These are phyloP conservation scores for Gracilaria gracilis DNA, from an alignment of 23 red algal genomes.

Conservation along the genomic window DNA sequence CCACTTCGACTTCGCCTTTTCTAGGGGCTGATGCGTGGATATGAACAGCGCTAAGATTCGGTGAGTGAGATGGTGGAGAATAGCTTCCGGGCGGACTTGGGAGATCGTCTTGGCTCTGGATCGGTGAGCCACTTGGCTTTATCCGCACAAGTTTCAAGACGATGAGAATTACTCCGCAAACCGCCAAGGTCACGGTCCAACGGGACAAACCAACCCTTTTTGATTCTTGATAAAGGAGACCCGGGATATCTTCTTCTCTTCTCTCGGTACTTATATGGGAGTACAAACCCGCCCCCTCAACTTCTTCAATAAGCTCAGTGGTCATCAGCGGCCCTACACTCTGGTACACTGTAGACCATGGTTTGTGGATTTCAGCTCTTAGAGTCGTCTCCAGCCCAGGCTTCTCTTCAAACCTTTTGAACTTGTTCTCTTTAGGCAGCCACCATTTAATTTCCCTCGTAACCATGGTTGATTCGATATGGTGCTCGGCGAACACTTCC, in stretches of 20 bases:
- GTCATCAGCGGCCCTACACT: not conserved
- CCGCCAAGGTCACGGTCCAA: not conserved
- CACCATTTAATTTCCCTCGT: not conserved
- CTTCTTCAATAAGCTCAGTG: slow-evolving; percentile 25
- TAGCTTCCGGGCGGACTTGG: not conserved
- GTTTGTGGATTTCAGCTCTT: not conserved
- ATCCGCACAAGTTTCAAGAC: not conserved
- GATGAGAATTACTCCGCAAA: not conserved
- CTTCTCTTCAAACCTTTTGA: not conserved
- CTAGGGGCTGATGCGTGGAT: too few species aligned
- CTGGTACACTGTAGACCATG: slow-evolving; percentile 10
- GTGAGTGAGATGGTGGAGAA: too few species aligned
- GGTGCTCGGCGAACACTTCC: not conserved
- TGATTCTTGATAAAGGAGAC: not conserved
- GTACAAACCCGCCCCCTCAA: slow-evolving; percentile 12
- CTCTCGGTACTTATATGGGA: slow-evolving; percentile 11
- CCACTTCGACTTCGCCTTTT: too few species aligned
- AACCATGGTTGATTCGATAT: not conserved
- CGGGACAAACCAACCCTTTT: not conserved
- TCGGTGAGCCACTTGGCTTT: too few species aligned
- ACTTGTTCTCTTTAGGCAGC: not conserved
- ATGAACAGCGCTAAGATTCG: too few species aligned
- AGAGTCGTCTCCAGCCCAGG: not conserved
- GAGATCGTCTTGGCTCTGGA: not conserved
- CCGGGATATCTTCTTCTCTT: not conserved